Evolutionary conservation across 805 yeast species (phyloP).

Genomic region (Deakozyma indianensis): DNA sequence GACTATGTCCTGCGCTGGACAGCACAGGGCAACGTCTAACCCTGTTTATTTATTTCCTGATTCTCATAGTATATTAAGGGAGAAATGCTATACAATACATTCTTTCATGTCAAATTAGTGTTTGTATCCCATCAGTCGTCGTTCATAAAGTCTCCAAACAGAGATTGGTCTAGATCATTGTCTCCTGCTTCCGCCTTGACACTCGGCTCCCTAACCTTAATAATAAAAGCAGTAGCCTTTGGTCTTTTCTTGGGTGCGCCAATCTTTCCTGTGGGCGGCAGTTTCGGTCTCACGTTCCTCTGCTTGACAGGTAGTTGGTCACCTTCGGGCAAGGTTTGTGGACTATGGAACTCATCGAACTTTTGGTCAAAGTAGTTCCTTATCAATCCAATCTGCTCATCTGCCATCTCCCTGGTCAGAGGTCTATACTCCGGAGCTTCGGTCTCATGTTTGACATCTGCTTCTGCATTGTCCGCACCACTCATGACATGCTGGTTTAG

Average conservation of each 20-base stretch:
- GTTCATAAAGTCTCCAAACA: not conserved
- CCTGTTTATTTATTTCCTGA: too few relatives aligned
- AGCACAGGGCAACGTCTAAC: too few relatives aligned
- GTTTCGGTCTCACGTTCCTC: constrained; percentile 56
- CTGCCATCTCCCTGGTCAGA: constrained; percentile 37
- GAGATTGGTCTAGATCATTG: constrained; percentile 5
- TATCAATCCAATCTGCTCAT: constrained; percentile 41
- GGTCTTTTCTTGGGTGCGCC: constrained; percentile 44
- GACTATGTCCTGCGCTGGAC: not conserved
- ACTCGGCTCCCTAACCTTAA: not conserved
- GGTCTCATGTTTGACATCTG: constrained; percentile 28
- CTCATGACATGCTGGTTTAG: constrained; percentile 24
- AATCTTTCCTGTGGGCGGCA: constrained; percentile 87
- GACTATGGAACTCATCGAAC: constrained; percentile 15
- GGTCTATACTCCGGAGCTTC: constrained; percentile 38
- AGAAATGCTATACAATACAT: not conserved
- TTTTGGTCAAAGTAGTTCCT: constrained; percentile 34
- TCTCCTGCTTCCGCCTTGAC: constrained; percentile 2
- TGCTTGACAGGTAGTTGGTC: constrained; percentile 74
- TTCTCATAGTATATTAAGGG: not conserved
- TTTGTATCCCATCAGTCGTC: not conserved
- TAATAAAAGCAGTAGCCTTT: constrained; percentile 12
- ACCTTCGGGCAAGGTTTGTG: constrained; percentile 43
- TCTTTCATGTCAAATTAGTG: not conserved
- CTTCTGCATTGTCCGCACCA: constrained; percentile 21